Conservation (phyloP, 257 asterid species). For the Solanum tacnaense region DNA sequence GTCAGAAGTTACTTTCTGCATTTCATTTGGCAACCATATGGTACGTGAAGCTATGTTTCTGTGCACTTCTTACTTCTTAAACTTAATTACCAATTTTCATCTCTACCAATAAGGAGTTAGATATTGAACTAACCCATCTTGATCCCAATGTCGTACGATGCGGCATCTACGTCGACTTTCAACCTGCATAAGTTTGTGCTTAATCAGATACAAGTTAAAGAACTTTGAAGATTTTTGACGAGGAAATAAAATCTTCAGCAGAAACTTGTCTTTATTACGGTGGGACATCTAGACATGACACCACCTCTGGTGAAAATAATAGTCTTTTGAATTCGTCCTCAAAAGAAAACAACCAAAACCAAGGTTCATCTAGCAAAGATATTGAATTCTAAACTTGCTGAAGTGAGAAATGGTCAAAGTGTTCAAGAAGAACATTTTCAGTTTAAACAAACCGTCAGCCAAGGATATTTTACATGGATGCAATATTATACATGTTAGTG, state of each 20-base stretch:
- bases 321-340: not conserved
- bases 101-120: not conserved
- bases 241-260: not conserved
- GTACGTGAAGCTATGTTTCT: not conserved
- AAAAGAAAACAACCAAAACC: not conserved
- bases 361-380: not conserved
- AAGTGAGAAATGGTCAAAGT: not conserved
- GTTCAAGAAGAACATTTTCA: not conserved
- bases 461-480: not conserved
- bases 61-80: not conserved
- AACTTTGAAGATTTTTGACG: not conserved
- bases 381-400: not conserved
- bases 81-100: not conserved
- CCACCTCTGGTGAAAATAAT: not conserved
- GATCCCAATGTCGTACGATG: constrained; percentile 73
- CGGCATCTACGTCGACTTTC: constrained; percentile 92
- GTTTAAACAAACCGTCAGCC: not conserved
- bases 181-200: constrained; percentile 42
- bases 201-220: not conserved
- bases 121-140: constrained; percentile 68
- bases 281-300: not conserved
- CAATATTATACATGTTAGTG: not conserved
- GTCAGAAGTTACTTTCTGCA: not conserved
- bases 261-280: not conserved
- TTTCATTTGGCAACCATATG: not conserved